Conservation (phyloP, 805 yeast species). For the Teunomyces pallodes region DNA sequence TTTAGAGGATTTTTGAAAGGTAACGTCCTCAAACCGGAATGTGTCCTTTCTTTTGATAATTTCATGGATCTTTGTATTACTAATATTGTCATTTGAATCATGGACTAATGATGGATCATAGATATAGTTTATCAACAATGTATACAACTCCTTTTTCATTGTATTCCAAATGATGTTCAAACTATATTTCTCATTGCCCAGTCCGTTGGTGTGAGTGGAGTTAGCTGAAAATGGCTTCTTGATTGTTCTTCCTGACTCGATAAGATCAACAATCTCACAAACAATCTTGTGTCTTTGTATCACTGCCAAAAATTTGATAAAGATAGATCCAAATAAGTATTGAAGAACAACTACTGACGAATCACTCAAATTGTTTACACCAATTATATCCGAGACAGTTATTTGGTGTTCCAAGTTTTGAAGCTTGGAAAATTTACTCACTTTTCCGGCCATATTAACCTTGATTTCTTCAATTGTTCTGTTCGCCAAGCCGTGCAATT, state of each 20-base stretch:
- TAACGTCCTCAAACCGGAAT: slow-evolving; percentile 33
- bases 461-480: slow-evolving; percentile 65
- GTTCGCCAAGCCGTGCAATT: slow-evolving; percentile 60
- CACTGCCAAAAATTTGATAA: slow-evolving; percentile 57
- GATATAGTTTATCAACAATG: slow-evolving; percentile 33
- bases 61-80: slow-evolving; percentile 18
- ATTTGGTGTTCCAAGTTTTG: slow-evolving; percentile 25
- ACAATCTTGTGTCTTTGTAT: slow-evolving; percentile 71
- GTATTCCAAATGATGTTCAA: slow-evolving; percentile 30
- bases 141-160: slow-evolving; percentile 30
- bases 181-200: neutral
- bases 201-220: neutral
- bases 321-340: slow-evolving; percentile 71
- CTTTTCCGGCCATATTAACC: slow-evolving; percentile 44
- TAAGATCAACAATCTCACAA: slow-evolving; percentile 48
- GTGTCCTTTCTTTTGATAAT: slow-evolving; percentile 21
- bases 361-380: slow-evolving; percentile 40
- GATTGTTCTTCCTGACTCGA: slow-evolving; percentile 21
- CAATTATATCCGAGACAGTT: slow-evolving; percentile 18
- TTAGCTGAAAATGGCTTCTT: slow-evolving; percentile 7
- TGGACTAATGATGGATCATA: slow-evolving; percentile 14
- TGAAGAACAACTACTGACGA: slow-evolving; percentile 55
- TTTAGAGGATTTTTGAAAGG: slow-evolving; percentile 17
- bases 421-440: slow-evolving; percentile 28
- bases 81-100: slow-evolving; percentile 7